Evolutionary conservation across 495 filamentous ascomycete species (phyloP), one percentile per base, ranked within the genome.

Genomic region (Gamarada debralockiae): DNA sequence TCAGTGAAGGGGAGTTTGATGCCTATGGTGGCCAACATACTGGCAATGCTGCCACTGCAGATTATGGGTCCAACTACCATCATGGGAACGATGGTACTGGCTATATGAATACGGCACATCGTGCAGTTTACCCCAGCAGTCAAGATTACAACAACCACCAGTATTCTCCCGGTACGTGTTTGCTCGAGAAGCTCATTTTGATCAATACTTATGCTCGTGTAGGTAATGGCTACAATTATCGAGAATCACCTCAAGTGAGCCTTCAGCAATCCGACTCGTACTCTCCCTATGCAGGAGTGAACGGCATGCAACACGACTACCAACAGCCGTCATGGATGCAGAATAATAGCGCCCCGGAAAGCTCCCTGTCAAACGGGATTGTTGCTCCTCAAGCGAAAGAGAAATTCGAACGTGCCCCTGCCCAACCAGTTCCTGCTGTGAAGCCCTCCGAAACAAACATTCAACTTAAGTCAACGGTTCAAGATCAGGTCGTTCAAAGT

Each of bases 1-100:
- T 91, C 15, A 87, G 83, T 57, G 87, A 90, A 53, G 75, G 73
- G 0, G 83, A 83, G 57, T 76, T 71, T 36, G 73, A 76, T 43
- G 69, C 71, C 18, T 58, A 20, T 31, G 29, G 8, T 49, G 37
- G 23, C 5, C 33, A 40, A n/a, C 4, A 29, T 10, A 29, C 4
- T 29, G 21, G 21, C 0, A 53, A 50, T 33, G 48, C 43, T 21
- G 23, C 56, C 3, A 21, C 36, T 39, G n/a, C 43, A 17, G 39
- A 42, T 2, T 62, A 59, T 57, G 50, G 49, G 6, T 24, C 44
- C 7, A 41, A n/a, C 27, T 51, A 62, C 12, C 59, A 56, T 48
- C 36, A 20, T 15, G 47, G 25, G 9, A 47, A 53, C 33, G 40
- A 53, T 52, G 42, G 59, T 3, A 49, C 39, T 15, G 53, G 52